Percentiles rank a stretch among this genome's conserved stretches.
These are phyloP conservation scores for Hippophae tibetana DNA, from an alignment of 306 rosid species.

Conservation along the genomic window DNA sequence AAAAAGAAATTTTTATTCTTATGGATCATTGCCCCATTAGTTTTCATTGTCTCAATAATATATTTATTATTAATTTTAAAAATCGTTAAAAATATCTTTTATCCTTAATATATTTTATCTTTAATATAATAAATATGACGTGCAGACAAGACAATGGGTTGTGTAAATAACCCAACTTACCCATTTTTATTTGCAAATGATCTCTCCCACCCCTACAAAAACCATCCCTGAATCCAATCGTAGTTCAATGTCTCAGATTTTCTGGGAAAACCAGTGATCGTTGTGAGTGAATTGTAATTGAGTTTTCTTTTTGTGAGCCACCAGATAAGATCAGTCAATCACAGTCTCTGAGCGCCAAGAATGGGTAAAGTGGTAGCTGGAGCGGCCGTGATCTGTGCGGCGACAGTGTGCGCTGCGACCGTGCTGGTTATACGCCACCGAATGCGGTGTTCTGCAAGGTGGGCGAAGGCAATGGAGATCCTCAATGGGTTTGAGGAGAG, in stretches of 20 bases:
- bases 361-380: slow-evolving; percentile 55
- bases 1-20: no score
- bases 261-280: not conserved
- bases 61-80: no score
- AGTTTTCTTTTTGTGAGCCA: not conserved
- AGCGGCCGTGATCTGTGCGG: slow-evolving; percentile 46
- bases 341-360: not conserved
- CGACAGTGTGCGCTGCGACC: slow-evolving; percentile 37
- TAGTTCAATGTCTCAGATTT: not conserved
- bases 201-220: no score
- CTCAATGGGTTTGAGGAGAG: slow-evolving; percentile 65
- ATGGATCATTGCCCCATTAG: no score
- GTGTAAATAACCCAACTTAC: no score
- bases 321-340: not conserved
- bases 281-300: not conserved
- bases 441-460: slow-evolving; percentile 32
- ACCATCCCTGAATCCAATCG: not conserved
- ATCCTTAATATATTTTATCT: no score
- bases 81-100: no score
- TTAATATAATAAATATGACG: no score
- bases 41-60: no score
- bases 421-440: slow-evolving; percentile 48
- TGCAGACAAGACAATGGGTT: no score
- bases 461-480: slow-evolving; percentile 46
- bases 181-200: no score